phyloP scores from a whole-genome alignment of 257 asterid species.

The Solanum appendiculatum region DNA sequence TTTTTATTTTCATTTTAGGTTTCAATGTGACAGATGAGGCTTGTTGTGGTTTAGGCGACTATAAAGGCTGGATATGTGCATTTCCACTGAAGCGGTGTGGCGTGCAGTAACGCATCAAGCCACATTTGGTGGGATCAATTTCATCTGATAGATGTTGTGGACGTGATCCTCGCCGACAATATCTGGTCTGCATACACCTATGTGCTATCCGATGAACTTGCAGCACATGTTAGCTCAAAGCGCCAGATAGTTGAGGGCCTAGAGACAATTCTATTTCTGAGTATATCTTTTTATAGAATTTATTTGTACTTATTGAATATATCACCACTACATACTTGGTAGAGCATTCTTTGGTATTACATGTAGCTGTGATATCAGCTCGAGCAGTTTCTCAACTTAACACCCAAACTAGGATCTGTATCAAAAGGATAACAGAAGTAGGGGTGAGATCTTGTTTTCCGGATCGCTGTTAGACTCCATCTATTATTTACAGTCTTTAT shows the following conservation, averaged over 20 bases:
- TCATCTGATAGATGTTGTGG: conserved; percentile 79
- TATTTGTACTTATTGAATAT: no score
- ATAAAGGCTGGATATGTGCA: conserved; percentile 62
- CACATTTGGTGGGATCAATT: conserved; percentile 94
- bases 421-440: no score
- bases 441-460: no score
- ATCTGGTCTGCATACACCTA: conserved; percentile 39
- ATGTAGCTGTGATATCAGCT: no score
- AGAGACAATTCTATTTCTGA: not conserved
- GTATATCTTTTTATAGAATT: no score
- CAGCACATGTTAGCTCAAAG: conserved; percentile 47
- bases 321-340: no score
- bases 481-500: no score
- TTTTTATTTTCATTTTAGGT: conserved; percentile 27
- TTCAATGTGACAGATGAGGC: conserved; percentile 59
- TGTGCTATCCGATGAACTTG: conserved; percentile 89
- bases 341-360: no score
- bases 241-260: not conserved
- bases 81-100: conserved; percentile 57
- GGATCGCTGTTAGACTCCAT: no score
- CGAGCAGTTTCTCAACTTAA: no score
- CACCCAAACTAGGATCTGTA: no score
- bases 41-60: conserved; percentile 81
- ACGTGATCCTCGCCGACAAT: conserved; percentile 62
- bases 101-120: conserved; percentile 55